These are phyloP conservation scores for Stagonosporopsis chrysanthemi DNA, from an alignment of 2,329 filamentous ascomycete genomes.

Conservation along the genomic window DNA sequence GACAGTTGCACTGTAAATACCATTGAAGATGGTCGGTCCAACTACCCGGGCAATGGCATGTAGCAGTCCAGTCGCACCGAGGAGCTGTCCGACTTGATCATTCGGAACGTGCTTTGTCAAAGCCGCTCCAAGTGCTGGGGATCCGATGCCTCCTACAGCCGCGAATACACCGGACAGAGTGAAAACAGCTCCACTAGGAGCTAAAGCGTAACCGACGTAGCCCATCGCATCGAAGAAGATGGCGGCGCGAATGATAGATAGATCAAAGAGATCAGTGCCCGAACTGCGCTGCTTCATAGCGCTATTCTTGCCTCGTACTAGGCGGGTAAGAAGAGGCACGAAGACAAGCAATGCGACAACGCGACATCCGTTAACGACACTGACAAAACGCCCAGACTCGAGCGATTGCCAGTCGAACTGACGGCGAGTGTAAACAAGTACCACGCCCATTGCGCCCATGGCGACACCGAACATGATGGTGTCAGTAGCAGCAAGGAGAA, in stretches of 20 bases:
- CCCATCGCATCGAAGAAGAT: slow-evolving; percentile 80
- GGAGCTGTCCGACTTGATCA: slow-evolving; percentile 81
- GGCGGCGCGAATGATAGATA: slow-evolving; percentile 76
- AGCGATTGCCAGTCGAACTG: slow-evolving; percentile 84
- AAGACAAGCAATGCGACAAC: slow-evolving; percentile 77
- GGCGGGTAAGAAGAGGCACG: slow-evolving; percentile 77
- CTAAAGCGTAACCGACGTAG: slow-evolving; percentile 75
- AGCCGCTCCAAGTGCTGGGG: slow-evolving; percentile 81
- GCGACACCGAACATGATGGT: slow-evolving; percentile 81
- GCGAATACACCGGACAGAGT: slow-evolving; percentile 75
- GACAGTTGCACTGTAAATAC: slow-evolving; percentile 84
- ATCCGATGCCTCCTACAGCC: slow-evolving; percentile 81
- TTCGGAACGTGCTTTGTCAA: slow-evolving; percentile 90
- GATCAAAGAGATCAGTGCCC: slow-evolving; percentile 80
- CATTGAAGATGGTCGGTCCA: slow-evolving; percentile 82
- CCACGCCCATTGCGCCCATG: slow-evolving; percentile 81
- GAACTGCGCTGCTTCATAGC: slow-evolving; percentile 50
- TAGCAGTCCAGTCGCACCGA: slow-evolving; percentile 85
- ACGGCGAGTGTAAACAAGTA: slow-evolving; percentile 82
- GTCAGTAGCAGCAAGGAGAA: slow-evolving; percentile 81
- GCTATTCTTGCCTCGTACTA: slow-evolving; percentile 68
- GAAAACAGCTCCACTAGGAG: slow-evolving; percentile 69
- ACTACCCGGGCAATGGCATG: slow-evolving; percentile 83
- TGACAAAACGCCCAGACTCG: slow-evolving; percentile 82
- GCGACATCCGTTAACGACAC: slow-evolving; percentile 77